Base-by-base conservation (phyloP, 805 yeast genomes). In the Candida germanica region DNA sequence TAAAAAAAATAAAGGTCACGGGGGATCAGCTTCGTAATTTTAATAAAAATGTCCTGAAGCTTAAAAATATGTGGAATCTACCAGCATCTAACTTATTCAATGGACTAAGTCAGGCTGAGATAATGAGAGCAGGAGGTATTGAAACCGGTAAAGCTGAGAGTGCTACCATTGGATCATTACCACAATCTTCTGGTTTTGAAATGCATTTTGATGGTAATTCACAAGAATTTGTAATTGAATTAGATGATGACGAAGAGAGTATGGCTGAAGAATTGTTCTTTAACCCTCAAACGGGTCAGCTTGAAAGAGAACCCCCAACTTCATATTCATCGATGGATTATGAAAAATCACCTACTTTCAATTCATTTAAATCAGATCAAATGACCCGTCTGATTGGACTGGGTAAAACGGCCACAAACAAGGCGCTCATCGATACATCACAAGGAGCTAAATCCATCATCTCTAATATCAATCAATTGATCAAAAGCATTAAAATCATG, bases 401-500 rank as follows among this genome's bases (percentile, higher is more conserved):
- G 23, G 23, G 23, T 7, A 11, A 11, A 9, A 16, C 9, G 6
- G 25, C 20, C 4, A 6, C 17, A 23, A 38, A 31, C 15, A 35
- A 17, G 18, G 22, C 31, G 19, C 11, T 30, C 8, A 39, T 44
- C 18, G 48, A 44, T 25, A 47, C 44, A 28, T 35, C 50, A 3
- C 22, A 30, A 21, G 48, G 48, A 10, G 52, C 61, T 4, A 42
- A 47, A n/a, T 33, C 44, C 3, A 45, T 59, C 14, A 52, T 59
- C 8, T 58, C 64, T 20, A 61, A 61, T 35, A 41, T 67, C 26
- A 58, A 57, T 43, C 31, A 46, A 17, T 45, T 63, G 31, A 59
- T 66, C 34, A 66, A 64, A 42, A 51, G 51, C 35, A 58, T 67
- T 22, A 53, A 51, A 39, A 26, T 66, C 18, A 59, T 67, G 69